Evolutionary conservation across 306 rosid genomes (phyloP).

Genomic region (Rosa rugosa): DNA sequence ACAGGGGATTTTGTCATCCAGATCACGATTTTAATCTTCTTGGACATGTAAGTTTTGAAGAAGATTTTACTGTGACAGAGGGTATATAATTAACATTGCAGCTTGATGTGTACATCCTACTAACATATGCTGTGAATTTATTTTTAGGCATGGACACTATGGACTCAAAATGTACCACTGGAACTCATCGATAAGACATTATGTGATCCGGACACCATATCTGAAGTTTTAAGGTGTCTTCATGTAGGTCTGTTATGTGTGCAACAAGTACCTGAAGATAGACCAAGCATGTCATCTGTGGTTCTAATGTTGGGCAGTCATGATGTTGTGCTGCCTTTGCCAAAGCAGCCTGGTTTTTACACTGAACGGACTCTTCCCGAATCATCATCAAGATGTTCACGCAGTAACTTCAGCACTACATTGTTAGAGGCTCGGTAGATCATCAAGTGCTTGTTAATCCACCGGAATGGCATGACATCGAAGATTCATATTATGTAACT

Average conservation of each 20-base stretch:
- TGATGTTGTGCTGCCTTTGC: constrained; percentile 15
- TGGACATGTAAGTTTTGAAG: constrained; percentile 24
- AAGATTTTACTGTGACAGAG: no score
- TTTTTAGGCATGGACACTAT: constrained; percentile 30
- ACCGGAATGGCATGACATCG: not conserved
- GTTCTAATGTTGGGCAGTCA: constrained; percentile 15
- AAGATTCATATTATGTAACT: not conserved
- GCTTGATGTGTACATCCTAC: not conserved
- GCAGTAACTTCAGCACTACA: not conserved
- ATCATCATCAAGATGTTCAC: not conserved
- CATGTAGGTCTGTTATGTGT: constrained; percentile 25
- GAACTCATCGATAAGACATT: constrained; percentile 13
- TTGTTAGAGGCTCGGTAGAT: constrained; percentile 17
- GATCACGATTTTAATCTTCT: constrained; percentile 23
- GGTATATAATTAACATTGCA: not conserved
- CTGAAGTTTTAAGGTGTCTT: constrained; percentile 17
- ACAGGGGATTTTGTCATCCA: constrained; percentile 17
- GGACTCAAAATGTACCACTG: constrained; percentile 20
- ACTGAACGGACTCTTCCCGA: not conserved
- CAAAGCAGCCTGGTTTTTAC: constrained; percentile 26
- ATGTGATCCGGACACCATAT: not conserved
- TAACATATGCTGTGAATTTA: not conserved
- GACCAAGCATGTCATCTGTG: constrained; percentile 23
- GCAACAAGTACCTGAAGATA: constrained; percentile 23
- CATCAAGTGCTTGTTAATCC: not conserved